A percentile compares a stretch with the other conserved stretches of the same genome.
Evolutionary conservation across 176 grass and related monocot species (phyloP).

Genomic region (Oropetium thomaeum): DNA sequence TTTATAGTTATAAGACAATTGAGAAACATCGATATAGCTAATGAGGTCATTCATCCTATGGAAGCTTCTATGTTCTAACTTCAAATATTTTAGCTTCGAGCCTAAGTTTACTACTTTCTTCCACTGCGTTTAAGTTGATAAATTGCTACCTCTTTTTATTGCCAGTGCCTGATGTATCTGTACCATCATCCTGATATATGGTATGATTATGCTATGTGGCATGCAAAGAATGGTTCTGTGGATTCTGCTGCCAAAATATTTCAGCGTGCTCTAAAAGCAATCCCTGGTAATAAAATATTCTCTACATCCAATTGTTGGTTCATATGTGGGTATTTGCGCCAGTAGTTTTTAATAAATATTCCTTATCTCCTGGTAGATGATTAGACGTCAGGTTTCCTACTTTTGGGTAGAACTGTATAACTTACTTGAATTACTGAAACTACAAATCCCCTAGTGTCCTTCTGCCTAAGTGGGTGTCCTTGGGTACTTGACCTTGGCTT

Average conservation of each 20-base stretch:
- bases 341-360: constrained; percentile 1
- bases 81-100: constrained; percentile 11
- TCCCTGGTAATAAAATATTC: constrained; percentile 73
- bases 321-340: neutral
- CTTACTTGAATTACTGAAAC: too few species aligned
- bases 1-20: constrained; percentile 18
- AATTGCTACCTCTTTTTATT: constrained; percentile 24
- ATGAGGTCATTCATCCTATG: neutral
- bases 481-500: too few species aligned
- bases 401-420: too few species aligned
- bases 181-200: constrained; percentile 98
- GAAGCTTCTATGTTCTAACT: neutral
- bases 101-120: constrained; percentile 1
- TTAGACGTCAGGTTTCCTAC: too few species aligned
- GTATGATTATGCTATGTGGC: constrained; percentile 95
- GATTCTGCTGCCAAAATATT: constrained; percentile 93
- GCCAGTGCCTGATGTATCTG: constrained; percentile 93
- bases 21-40: neutral
- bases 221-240: constrained; percentile 64
- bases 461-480: too few species aligned
- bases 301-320: constrained; percentile 17
- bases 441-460: too few species aligned
- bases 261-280: constrained; percentile 90
- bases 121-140: constrained; percentile 18
- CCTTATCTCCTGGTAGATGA: neutral